phyloP scores from a whole-genome alignment of 2,329 filamentous ascomycete species.

The Aspergillus fumigatiaffinis region DNA sequence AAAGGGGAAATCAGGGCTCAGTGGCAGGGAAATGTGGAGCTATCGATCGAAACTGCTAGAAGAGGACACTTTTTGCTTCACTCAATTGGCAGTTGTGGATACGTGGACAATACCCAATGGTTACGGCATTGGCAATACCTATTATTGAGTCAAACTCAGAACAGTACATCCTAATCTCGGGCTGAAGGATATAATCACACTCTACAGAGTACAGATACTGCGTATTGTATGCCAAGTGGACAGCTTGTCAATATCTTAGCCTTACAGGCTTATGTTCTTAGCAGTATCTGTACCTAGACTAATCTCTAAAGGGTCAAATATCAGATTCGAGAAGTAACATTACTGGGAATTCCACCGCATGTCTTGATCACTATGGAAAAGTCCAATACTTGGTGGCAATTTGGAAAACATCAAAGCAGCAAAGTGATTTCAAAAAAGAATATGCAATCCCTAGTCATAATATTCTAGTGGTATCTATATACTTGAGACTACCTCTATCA shows the following conservation, averaged over 20 bases:
- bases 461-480: background rate
- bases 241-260: background rate
- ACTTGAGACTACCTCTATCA: background rate
- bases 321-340: background rate
- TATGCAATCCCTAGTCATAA: background rate
- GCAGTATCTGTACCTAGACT: background rate
- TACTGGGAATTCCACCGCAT: background rate
- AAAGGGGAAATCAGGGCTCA: conserved; percentile 1
- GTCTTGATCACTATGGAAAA: background rate
- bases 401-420: background rate
- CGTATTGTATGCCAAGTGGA: background rate
- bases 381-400: background rate
- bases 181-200: too few species aligned
- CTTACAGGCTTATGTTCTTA: background rate
- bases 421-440: background rate
- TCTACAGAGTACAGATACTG: too few species aligned
- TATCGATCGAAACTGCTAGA: conserved; percentile 32
- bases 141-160: background rate
- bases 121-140: background rate
- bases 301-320: background rate
- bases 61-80: conserved; percentile 12
- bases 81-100: conserved; percentile 5
- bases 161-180: background rate
- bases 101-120: conserved; percentile 5
- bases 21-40: background rate